Evolutionary conservation across 2,329 filamentous ascomycete species (phyloP), one percentile per base, ranked within the genome.

Genomic region (Pseudogymnoascus sp.): DNA sequence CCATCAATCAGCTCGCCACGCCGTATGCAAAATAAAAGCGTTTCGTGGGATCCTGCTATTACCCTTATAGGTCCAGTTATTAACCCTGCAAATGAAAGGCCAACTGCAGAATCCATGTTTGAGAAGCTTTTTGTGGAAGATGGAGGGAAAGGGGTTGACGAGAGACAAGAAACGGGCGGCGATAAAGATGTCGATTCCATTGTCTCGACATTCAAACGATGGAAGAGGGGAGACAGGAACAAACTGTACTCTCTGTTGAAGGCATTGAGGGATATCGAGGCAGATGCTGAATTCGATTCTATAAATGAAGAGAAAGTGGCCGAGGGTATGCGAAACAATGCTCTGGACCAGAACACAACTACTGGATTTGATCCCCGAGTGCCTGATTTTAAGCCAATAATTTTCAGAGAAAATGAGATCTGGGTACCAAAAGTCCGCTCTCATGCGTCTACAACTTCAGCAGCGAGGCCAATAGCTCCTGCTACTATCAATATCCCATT

Each of bases 11-110:
- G n/a, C 19, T 52, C 45, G 15, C 45, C 26, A 3, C 45, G 26
- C 26, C 26, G 45, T n/a, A 19, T 18, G 45, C 26, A 30, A 13
- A 52, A 52, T 52, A 52, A 52, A 52, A 52, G 26, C n/a, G 45
- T 52, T 33, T 52, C 45, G 8, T 52, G 45, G 45, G 45, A 52
- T 33, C 45, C 45, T 52, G 45, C 45, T 4, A 52, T 52, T 13
- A 52, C 45, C 5, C 9, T 30, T 52, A 52, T 33, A 30, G 26
- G 26, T 26, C 45, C 45, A 2, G 45, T 30, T 10, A 30, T 19
- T 18, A 18, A 18, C 8, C 9, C 5, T 52, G n/a, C 15, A 19
- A 18, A 12, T 30, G 26, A 52, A 33, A 30, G 45, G 26, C 9
- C 26, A 33, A 52, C 45, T 30, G 26, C 45, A 52, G 45, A 52